Base-by-base conservation (phyloP, 345 rosid genomes). In the Trapa incisa region DNA sequence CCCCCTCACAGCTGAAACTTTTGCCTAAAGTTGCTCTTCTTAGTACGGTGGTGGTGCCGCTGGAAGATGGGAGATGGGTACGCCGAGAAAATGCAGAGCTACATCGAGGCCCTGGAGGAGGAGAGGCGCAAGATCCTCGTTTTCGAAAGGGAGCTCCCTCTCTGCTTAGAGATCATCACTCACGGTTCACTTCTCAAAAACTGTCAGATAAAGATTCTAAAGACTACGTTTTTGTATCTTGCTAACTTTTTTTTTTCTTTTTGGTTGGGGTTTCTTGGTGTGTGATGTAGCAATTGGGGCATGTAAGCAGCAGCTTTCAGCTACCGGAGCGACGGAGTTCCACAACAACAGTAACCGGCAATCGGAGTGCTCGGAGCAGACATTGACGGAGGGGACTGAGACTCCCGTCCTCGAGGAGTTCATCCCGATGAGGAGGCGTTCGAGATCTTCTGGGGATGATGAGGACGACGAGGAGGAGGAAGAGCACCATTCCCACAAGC, bases 61-160 rank as follows among this genome's bases (percentile, higher is more conserved):
- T 33, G 41, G 37, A 35, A 10, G 38, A 58, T 41, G 72, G 37
- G 37, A 3, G 82, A 82, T 87, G 82, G 78, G 73, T 84, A 42
- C 64, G 63, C 79, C 2, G 81, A 83, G 71, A 83, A 85, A 76
- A 75, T 76, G 76, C 82, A 80, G 80, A 69, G 81, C 67, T 85
- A 91, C 73, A 80, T 91, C 35, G 83, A 86, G 33, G 92, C 89
- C 22, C 77, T 94, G 16, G 89, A 91, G 76, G 97, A 87, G 74
- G 99, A 94, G 83, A 77, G 82, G 65, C 86, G 89, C 38, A 94
- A 94, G 83, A 91, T 94, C 75, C 89, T 82, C 65, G 97, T 94
- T 48, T 94, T 94, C 71, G 84, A 87, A 64, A 91, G 99, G 29
- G 97, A 94, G 74, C 97, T 94, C 74, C 99, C 99, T 70, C 80